phyloP scores from a whole-genome alignment of 2,329 filamentous ascomycete genomes.

The Hymenoscyphus salicellus region DNA sequence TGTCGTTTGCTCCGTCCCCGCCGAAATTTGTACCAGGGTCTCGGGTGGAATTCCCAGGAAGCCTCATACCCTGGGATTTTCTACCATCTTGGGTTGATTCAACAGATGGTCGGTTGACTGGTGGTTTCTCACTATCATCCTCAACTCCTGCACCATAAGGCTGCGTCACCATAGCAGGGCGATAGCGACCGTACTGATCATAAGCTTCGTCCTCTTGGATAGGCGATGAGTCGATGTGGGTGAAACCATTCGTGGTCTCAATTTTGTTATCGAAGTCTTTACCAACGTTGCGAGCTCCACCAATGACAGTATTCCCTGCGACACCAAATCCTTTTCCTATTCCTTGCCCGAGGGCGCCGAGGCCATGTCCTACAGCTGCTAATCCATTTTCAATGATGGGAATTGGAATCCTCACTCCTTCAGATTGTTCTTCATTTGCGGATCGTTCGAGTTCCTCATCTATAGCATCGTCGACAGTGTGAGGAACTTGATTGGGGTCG shows the following conservation, averaged over 20 bases:
- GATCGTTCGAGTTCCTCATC: slow-evolving; percentile 37
- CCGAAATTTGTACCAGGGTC: slow-evolving; percentile 21
- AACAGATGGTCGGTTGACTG: slow-evolving; percentile 13
- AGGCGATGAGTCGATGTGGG: slow-evolving; percentile 26
- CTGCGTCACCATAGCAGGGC: slow-evolving; percentile 11
- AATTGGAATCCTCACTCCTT: slow-evolving; percentile 12
- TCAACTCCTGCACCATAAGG: slow-evolving; percentile 26
- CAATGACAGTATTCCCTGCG: slow-evolving; percentile 40
- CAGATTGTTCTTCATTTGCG: slow-evolving; percentile 18
- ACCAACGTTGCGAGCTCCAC: slow-evolving; percentile 46
- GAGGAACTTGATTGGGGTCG: slow-evolving; percentile 52
- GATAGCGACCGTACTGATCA: slow-evolving; percentile 33
- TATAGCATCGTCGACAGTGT: slow-evolving; percentile 48
- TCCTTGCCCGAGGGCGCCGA: slow-evolving; percentile 31
- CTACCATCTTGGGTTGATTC: slow-evolving; percentile 14
- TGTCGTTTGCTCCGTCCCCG: slow-evolving; percentile 22
- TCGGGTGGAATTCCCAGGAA: slow-evolving; percentile 30
- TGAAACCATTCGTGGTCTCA: slow-evolving; percentile 49
- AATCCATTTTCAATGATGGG: slow-evolving; percentile 28
- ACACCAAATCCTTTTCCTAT: slow-evolving; percentile 30
- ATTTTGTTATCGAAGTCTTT: slow-evolving; percentile 52
- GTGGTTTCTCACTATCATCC: slow-evolving; percentile 21
- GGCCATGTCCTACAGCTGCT: slow-evolving; percentile 30
- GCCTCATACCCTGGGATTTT: slow-evolving; percentile 14
- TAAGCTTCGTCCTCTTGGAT: slow-evolving; percentile 28